Percentiles rank a stretch among this genome's conserved stretches.
These are phyloP conservation scores for Fusarium sp. DNA, from an alignment of 2,329 filamentous ascomycete species.

Conservation along the genomic window DNA sequence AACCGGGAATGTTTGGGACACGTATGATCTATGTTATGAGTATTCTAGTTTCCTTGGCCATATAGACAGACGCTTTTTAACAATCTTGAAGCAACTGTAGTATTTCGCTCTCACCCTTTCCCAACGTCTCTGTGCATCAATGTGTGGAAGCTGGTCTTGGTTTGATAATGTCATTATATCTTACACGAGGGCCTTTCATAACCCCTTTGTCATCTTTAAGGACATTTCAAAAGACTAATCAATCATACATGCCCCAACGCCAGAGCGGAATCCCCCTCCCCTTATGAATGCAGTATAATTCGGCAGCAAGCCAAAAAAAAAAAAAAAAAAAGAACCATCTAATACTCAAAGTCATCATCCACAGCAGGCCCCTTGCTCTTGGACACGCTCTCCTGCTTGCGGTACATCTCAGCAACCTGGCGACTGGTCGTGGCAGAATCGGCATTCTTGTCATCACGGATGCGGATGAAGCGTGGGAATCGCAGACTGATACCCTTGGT, in stretches of 20 bases:
- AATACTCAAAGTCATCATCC: constrained; percentile 99
- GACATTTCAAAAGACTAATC: neutral
- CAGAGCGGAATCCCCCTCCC: constrained; percentile 11
- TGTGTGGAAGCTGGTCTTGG: neutral
- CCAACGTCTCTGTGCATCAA: neutral
- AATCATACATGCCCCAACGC: constrained; percentile 14
- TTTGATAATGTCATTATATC: constrained; percentile 3
- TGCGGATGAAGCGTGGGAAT: constrained; percentile 92
- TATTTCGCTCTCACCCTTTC: neutral
- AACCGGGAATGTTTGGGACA: constrained; percentile 6
- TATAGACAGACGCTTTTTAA: neutral
- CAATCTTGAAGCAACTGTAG: neutral
- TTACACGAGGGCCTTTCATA: neutral
- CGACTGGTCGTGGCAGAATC: constrained; percentile 86
- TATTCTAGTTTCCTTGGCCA: constrained; percentile 4
- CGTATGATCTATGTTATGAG: constrained; percentile 6
- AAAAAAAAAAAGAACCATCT: too few species aligned
- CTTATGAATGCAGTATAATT: neutral
- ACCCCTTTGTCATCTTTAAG: constrained; percentile 5
- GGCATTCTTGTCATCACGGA: constrained; percentile 94
- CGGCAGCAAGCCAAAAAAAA: neutral
- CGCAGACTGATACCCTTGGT: constrained; percentile 86
- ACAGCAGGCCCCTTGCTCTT: constrained; percentile 88
- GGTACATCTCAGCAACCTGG: constrained; percentile 97
- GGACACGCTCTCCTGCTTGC: constrained; percentile 88